Evolutionary conservation across 176 grass and related monocot genomes (phyloP), one percentile per base, ranked within the genome.

Genomic region (Poa annua): DNA sequence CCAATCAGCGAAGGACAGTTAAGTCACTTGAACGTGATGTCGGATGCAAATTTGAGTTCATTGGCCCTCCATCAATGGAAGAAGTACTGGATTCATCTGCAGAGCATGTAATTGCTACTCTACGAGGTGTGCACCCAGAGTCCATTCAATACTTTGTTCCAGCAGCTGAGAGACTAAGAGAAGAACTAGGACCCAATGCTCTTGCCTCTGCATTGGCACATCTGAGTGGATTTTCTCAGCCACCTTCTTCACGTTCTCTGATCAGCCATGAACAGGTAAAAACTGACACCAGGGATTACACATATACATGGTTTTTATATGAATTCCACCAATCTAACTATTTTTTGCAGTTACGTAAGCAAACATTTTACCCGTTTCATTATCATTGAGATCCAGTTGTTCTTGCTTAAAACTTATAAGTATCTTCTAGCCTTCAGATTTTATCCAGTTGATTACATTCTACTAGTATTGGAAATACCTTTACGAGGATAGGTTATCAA

Each of bases 191-290:
- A 72, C 83, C 89, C 80, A 89, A 85, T 76, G 96, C 96, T 36
- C 93, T 99, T 86, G 91, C 96, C 81, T 88, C 96, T 70, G 91
- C 96, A 65, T 83, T 99, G 91, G 96, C 96, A 64, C 96, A 99
- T 91, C 79, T 99, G 81, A 99, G 93, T 88, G 96, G 96, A 73
- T 99, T 96, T 93, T 92, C 92, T 87, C 91, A 85, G 85, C 96
- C 96, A 66, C 96, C 91, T 78, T 93, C 93, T 15, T 96, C 96
- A 86, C 89, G 96, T 70, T 96, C 93, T 85, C 88, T 99, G 49
- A 92, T 99, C 81, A 96, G 80, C 88, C 93, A 99, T 67, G 93
- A 92, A 38, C 93, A 93, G 93, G 96, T 99, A 85, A 81, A 65
- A 79, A 83, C 16, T 52, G 26, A 39, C 56, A 49, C 11, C 1